Conservation (phyloP, 2,329 filamentous ascomycete species). For the Fusarium lateritium region DNA sequence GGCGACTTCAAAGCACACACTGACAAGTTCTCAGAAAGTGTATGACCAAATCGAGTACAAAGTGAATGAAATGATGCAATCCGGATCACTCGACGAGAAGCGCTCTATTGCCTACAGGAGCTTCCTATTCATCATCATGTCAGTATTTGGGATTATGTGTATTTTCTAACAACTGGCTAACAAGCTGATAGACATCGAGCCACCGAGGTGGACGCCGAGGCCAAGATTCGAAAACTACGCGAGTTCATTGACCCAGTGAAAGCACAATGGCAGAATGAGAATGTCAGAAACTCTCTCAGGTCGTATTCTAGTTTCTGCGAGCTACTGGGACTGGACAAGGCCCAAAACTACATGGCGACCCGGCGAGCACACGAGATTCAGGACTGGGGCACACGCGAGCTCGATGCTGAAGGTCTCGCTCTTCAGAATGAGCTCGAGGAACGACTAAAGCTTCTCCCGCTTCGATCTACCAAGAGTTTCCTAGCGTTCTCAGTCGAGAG, state of each 20-base stretch:
- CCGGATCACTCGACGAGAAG: conserved; percentile 83
- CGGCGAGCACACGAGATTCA: conserved; percentile 80
- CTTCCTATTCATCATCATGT: conserved; percentile 94
- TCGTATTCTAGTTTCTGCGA: conserved; percentile 85
- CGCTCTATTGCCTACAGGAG: conserved; percentile 88
- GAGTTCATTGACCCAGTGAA: conserved; percentile 88
- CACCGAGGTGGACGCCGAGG: conserved; percentile 77
- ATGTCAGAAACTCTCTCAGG: conserved; percentile 77
- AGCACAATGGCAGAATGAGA: conserved; percentile 81
- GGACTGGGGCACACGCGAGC: conserved; percentile 85
- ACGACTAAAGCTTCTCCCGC: conserved; percentile 81
- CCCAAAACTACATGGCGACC: conserved; percentile 82
- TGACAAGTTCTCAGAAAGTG: conserved; percentile 69
- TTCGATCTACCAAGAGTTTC: conserved; percentile 91
- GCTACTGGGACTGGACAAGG: conserved; percentile 82
- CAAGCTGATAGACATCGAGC: conserved; percentile 77
- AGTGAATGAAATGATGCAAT: conserved; percentile 83
- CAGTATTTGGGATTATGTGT: conserved; percentile 48
- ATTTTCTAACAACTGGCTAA: conserved; percentile 22
- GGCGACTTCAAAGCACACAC: neutral
- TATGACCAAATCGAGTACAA: conserved; percentile 90
- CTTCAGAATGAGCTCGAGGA: conserved; percentile 85
- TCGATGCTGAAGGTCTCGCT: conserved; percentile 84
- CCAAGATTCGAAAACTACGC: conserved; percentile 79
- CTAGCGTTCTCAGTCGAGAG: conserved; percentile 94